phyloP scores from a whole-genome alignment of 805 yeast species.

The Sugiyamaella americana region DNA sequence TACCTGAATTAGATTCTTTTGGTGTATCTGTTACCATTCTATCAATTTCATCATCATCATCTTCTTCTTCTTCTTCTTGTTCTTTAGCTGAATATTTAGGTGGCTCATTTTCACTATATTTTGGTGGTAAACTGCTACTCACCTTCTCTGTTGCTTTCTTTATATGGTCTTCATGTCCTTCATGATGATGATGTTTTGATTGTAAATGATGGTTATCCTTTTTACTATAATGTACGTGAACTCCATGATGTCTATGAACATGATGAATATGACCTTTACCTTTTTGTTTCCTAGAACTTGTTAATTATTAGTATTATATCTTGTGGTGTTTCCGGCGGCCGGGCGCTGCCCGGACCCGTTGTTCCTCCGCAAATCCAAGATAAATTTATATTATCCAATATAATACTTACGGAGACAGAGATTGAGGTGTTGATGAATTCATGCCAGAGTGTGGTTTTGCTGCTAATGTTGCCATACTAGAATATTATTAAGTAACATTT shows the following conservation, averaged over 20 bases:
- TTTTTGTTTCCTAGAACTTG: not conserved
- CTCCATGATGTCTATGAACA: constrained; percentile 2
- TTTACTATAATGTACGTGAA: constrained; percentile 10
- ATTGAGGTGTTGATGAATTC: not conserved
- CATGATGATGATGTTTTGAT: constrained; percentile 10
- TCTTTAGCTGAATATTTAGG: not conserved
- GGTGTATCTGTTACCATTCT: no score
- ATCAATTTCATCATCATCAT: not conserved
- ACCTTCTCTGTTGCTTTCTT: not conserved
- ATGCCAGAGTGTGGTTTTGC: not conserved
- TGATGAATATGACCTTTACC: not conserved
- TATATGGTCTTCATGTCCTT: constrained; percentile 10
- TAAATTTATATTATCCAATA: not conserved
- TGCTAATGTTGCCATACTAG: not conserved
- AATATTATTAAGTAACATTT: no score
- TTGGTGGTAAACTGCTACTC: constrained; percentile 12
- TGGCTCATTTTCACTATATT: not conserved
- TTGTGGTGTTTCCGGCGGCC: no score
- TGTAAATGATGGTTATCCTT: constrained; percentile 19
- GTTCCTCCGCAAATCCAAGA: no score
- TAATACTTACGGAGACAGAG: not conserved
- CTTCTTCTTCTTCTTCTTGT: not conserved
- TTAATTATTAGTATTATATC: not conserved
- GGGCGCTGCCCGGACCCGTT: no score
- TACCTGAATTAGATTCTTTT: not conserved